phyloP scores from a whole-genome alignment of 805 yeast species.

The Clavispora fructus region DNA sequence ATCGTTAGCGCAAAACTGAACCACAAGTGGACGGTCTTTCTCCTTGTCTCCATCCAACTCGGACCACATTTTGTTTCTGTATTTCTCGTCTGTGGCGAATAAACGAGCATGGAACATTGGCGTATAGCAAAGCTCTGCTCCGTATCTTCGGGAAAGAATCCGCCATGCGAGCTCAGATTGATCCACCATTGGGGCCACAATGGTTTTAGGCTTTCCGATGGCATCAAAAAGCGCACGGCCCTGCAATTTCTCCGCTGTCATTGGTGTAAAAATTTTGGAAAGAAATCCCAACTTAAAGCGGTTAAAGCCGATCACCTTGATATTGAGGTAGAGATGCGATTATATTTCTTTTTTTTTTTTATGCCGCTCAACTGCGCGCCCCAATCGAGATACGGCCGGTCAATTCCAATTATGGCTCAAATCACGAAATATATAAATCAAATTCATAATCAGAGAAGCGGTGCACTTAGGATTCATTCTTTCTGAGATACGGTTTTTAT shows the following conservation, averaged over 20 bases:
- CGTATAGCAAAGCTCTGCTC: constrained; percentile 91
- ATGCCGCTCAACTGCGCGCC: not conserved
- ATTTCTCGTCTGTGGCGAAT: constrained; percentile 80
- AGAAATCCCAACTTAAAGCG: not conserved
- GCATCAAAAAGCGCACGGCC: constrained; percentile 71
- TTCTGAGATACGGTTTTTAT: not conserved
- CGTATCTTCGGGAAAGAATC: constrained; percentile 74
- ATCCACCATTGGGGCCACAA: constrained; percentile 99
- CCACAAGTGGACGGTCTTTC: constrained; percentile 79
- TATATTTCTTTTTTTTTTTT: not conserved
- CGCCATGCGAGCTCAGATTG: constrained; percentile 97
- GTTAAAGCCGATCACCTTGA: not conserved
- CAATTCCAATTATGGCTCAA: too few relatives aligned
- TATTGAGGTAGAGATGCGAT: not conserved
- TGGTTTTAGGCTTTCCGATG: constrained; percentile 71
- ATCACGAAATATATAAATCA: too few relatives aligned
- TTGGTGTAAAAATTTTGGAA: constrained; percentile 2
- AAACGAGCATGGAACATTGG: constrained; percentile 95
- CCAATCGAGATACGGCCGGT: not conserved
- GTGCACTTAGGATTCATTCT: not conserved
- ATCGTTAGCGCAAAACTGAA: constrained; percentile 96
- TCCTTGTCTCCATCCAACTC: constrained; percentile 64
- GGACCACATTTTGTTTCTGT: constrained; percentile 69
- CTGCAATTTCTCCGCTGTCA: constrained; percentile 16
- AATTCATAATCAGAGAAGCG: too few relatives aligned